Evolutionary conservation across 441 rosid genomes (phyloP).

Genomic region (Populus hybrid): DNA sequence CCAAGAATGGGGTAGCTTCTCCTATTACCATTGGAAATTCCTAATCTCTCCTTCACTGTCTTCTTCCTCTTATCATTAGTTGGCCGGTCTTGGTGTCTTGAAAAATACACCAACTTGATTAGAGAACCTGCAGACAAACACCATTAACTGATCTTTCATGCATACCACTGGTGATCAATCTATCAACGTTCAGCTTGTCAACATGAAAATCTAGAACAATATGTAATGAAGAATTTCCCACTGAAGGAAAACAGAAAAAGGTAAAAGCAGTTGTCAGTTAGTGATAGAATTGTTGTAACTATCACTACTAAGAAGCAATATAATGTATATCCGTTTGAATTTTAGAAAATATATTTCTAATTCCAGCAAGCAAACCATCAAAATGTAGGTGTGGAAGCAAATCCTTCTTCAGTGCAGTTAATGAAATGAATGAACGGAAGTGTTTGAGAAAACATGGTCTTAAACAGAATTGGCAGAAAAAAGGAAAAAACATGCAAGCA

Average conservation of each 20-base stretch:
- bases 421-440: not conserved
- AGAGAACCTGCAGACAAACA: conserved; percentile 69
- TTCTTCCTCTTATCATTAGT: conserved; percentile 67
- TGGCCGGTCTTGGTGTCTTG: conserved; percentile 79
- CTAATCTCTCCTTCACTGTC: conserved; percentile 67
- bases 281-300: too few species aligned
- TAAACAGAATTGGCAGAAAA: too few species aligned
- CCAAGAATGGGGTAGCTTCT: conserved; percentile 97
- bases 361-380: not conserved
- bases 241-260: not conserved
- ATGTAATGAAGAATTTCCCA: not conserved
- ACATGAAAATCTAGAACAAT: not conserved
- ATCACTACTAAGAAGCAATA: not conserved
- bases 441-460: not conserved
- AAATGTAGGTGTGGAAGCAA: not conserved
- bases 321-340: not conserved
- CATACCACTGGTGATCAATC: not conserved
- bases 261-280: not conserved
- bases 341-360: not conserved
- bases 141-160: conserved; percentile 6
- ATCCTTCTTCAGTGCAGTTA: not conserved
- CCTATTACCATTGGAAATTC: conserved; percentile 71
- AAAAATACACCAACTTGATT: conserved; percentile 92
- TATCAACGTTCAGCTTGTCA: not conserved
- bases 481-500: not conserved